Conservation (phyloP, 2,329 filamentous ascomycete genomes). For the Aspergillus transmontanensis region DNA sequence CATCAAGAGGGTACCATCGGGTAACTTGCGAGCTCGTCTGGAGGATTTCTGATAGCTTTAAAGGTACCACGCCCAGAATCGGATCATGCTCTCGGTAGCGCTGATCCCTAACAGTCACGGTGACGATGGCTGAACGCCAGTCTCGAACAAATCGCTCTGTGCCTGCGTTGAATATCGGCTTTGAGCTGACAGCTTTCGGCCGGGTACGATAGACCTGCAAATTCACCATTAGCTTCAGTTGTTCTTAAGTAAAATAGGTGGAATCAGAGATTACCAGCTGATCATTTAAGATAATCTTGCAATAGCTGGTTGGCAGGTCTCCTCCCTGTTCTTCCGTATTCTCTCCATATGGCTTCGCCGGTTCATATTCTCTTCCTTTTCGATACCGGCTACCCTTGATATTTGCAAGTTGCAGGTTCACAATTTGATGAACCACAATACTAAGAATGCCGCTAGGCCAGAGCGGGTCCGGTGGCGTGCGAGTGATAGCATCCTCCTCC, state of each 20-base stretch:
- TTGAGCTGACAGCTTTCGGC: constrained; percentile 88
- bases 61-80: constrained; percentile 85
- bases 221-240: background rate
- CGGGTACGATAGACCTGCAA: constrained; percentile 81
- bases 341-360: constrained; percentile 81
- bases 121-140: constrained; percentile 86
- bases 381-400: constrained; percentile 80
- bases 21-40: constrained; percentile 84
- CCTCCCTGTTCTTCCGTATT: constrained; percentile 81
- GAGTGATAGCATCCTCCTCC: constrained; percentile 80
- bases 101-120: constrained; percentile 83
- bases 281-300: constrained; percentile 88
- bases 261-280: constrained; percentile 59
- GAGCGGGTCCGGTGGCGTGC: constrained; percentile 91
- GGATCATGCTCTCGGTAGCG: constrained; percentile 92
- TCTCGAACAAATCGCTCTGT: constrained; percentile 92
- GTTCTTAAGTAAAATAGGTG: background rate
- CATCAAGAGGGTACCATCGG: constrained; percentile 94
- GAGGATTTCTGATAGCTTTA: constrained; percentile 86
- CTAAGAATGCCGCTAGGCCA: constrained; percentile 92
- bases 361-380: constrained; percentile 85
- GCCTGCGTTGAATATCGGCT: constrained; percentile 96
- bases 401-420: constrained; percentile 89
- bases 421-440: constrained; percentile 88
- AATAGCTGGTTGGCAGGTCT: constrained; percentile 85